A percentile compares a stretch with the other conserved stretches of the same genome.
Evolutionary conservation across 257 asterid genomes (phyloP).

Genomic region (Forsythia suspensa): DNA sequence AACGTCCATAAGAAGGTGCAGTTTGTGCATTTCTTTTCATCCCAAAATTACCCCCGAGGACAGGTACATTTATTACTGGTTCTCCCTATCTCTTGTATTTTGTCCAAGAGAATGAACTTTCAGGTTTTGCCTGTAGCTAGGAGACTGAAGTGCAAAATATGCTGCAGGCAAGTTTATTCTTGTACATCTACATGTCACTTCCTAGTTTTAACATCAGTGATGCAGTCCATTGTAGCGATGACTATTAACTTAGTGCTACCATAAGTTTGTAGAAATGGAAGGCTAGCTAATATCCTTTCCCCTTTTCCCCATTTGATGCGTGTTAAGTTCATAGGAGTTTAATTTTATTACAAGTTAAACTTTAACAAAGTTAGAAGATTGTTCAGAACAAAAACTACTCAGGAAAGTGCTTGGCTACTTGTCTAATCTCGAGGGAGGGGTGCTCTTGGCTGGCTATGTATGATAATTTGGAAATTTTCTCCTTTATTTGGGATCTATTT

Average conservation of each 20-base stretch:
- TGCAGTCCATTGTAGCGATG: not conserved
- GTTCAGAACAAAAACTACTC: too few relatives aligned
- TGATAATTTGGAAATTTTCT: too few relatives aligned
- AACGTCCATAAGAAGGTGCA: not conserved
- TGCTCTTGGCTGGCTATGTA: too few relatives aligned
- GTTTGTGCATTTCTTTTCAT: not conserved
- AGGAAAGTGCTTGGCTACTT: too few relatives aligned
- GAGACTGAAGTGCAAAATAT: slow-evolving; percentile 4
- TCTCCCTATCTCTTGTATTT: not conserved
- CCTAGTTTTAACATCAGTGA: slow-evolving; percentile 3
- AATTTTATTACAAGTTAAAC: too few relatives aligned
- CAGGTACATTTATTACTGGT: not conserved
- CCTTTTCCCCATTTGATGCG: not conserved
- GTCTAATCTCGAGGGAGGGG: too few relatives aligned
- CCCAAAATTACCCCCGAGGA: not conserved
- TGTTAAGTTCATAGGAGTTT: too few relatives aligned
- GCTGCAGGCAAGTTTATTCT: slow-evolving; percentile 21
- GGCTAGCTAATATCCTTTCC: not conserved
- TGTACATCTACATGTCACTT: slow-evolving; percentile 23
- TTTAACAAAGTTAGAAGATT: too few relatives aligned
- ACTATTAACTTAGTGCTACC: not conserved
- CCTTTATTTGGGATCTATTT: too few relatives aligned
- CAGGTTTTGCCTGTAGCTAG: slow-evolving; percentile 6
- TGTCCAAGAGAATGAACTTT: not conserved
- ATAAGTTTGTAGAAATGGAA: slow-evolving; percentile 13